Conservation (phyloP, 352 stramenopile genomes). For the Globisporangium echinulatum region DNA sequence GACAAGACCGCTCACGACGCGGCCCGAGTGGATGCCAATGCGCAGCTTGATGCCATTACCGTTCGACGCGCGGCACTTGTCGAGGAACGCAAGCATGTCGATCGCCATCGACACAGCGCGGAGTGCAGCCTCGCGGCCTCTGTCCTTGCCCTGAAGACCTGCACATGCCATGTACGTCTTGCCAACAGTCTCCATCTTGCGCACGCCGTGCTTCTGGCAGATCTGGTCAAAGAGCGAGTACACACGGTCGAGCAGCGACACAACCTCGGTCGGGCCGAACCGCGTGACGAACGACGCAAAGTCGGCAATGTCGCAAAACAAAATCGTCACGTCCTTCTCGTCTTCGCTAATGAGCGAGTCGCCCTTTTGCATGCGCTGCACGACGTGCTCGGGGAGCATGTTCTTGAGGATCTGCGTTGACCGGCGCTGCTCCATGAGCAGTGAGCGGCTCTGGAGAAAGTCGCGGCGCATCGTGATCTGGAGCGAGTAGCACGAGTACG, state of each 20-base stretch:
- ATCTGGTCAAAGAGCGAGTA: conserved; percentile 91
- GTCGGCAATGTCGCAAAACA: conserved; percentile 84
- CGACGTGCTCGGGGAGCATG: conserved; percentile 79
- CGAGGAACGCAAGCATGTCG: conserved; percentile 65
- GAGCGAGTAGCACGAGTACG: conserved; percentile 75
- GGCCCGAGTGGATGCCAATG: conserved; percentile 88
- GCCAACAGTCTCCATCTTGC: conserved; percentile 92
- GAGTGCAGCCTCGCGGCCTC: conserved; percentile 62
- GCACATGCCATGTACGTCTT: conserved; percentile 90
- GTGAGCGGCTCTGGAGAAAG: conserved; percentile 73
- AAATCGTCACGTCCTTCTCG: conserved; percentile 82
- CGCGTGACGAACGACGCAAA: conserved; percentile 76
- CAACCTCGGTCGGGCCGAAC: conserved; percentile 66
- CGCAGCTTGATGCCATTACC: conserved; percentile 84
- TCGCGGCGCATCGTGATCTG: conserved; percentile 80
- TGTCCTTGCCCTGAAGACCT: conserved; percentile 78
- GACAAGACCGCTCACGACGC: conserved; percentile 84
- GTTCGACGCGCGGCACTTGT: conserved; percentile 70
- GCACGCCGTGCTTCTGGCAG: conserved; percentile 85
- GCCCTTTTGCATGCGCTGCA: conserved; percentile 79
- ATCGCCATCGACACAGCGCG: conserved; percentile 70
- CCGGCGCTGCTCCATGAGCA: conserved; percentile 70
- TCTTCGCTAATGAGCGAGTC: conserved; percentile 81
- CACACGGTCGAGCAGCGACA: conserved; percentile 87
- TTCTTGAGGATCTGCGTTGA: conserved; percentile 84